These are phyloP conservation scores for Aspergillus alliaceus DNA, from an alignment of 2,329 filamentous ascomycete genomes.

Conservation along the genomic window DNA sequence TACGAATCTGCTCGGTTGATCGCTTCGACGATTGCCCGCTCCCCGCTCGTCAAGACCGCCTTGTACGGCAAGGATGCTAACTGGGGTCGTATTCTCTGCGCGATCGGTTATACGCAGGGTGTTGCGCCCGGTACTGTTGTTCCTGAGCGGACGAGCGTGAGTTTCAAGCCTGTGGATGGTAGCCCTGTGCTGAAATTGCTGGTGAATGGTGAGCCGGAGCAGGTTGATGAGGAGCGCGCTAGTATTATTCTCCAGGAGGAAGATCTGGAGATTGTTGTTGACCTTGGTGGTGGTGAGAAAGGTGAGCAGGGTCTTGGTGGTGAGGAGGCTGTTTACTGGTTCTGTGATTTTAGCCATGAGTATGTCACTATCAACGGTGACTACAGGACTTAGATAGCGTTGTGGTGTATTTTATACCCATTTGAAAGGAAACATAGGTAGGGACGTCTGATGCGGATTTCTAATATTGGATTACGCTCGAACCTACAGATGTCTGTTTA, in stretches of 20 bases:
- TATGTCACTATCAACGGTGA: constrained; percentile 70
- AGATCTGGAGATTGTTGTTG: constrained; percentile 62
- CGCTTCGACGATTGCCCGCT: constrained; percentile 84
- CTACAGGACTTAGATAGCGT: constrained; percentile 40
- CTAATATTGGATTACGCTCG: background rate
- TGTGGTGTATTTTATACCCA: background rate
- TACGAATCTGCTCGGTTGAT: constrained; percentile 74
- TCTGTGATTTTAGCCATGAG: constrained; percentile 68
- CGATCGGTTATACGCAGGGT: constrained; percentile 74
- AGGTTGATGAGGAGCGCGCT: constrained; percentile 61
- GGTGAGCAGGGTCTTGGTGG: constrained; percentile 41
- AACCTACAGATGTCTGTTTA: background rate
- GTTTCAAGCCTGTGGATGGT: constrained; percentile 60
- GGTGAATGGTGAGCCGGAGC: constrained; percentile 61
- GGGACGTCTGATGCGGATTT: background rate
- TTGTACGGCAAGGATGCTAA: constrained; percentile 97
- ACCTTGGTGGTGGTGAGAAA: constrained; percentile 53
- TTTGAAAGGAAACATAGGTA: background rate
- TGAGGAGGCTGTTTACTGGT: constrained; percentile 62
- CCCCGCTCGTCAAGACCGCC: constrained; percentile 93
- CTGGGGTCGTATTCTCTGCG: constrained; percentile 96
- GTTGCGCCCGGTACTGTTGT: constrained; percentile 48
- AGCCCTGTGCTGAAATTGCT: constrained; percentile 58
- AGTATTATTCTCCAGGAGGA: constrained; percentile 61
- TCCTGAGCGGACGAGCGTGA: constrained; percentile 59